Evolutionary conservation across 2,329 filamentous ascomycete genomes (phyloP), one percentile per base, ranked within the genome.

Genomic region (Fusarium sp.): DNA sequence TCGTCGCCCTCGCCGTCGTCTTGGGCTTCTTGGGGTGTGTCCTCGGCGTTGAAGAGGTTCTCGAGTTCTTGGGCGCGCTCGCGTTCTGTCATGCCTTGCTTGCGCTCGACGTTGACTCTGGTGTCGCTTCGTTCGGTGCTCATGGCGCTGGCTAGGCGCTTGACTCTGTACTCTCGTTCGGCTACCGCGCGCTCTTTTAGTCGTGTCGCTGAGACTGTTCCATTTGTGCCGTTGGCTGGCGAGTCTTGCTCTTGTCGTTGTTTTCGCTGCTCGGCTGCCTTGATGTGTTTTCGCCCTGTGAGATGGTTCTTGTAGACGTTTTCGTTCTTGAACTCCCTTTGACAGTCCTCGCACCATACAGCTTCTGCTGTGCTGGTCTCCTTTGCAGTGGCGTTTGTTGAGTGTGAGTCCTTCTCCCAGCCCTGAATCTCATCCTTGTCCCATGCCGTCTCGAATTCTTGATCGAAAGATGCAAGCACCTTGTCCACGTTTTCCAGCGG

Each of bases 51-150:
- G 82, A 95, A 94, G 19, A 98, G 85, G 49, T 95, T 95, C 61
- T 97, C 95, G 18, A 98, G 88, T 81, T 99, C 97, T 82, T 97
- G 94, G 79, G 97, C 93, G 19, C 96, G 92, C 82, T 99, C 96
- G 37, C 95, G 92, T 80, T 98, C 96, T 6, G 96, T 99, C 95
- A 99, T 97, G 74, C 96, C 96, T 81, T 97, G 94, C 82, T 94
- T 96, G 58, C 96, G 93, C 87, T 99, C 97, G 16, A 98, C 95
- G 79, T 99, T 98, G 77, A 96, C 92, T 54, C 93, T 90, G 1
- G 96, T 98, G 79, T 97, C 96, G 81, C 93, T 89, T 64, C 96
- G 92, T 80, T 97, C 94, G 19, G 92, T 93, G 80, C 93, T 92
- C 90, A 99, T 96, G 9, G 93, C 90, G 53, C 91, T 89, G 15